These are phyloP conservation scores for Rubia balearica DNA, from an alignment of 305 asterid genomes.

Conservation along the genomic window DNA sequence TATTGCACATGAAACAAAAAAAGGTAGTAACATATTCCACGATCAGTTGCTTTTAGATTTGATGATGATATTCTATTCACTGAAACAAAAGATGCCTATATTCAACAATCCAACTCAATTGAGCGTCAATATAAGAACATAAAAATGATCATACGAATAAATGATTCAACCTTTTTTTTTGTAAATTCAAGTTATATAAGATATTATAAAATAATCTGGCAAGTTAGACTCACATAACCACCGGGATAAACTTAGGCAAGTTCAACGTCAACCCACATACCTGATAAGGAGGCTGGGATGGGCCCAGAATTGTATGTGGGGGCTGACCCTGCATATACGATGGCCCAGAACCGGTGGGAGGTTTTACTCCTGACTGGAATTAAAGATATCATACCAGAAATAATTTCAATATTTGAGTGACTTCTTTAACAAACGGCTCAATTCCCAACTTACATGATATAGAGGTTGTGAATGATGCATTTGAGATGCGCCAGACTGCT, in stretches of 20 bases:
- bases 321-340: constrained; percentile 67
- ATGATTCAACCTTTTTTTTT: neutral
- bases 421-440: neutral
- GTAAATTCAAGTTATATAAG: neutral
- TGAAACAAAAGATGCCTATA: neutral
- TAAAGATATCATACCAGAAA: constrained; percentile 12
- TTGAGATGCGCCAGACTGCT: constrained; percentile 63
- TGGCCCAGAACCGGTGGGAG: constrained; percentile 59
- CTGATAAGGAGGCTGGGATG: constrained; percentile 65
- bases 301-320: constrained; percentile 56
- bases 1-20: no score
- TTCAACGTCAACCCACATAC: constrained; percentile 28
- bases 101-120: neutral
- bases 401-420: neutral
- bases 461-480: constrained; percentile 68
- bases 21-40: neutral
- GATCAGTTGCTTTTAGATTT: neutral
- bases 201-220: neutral
- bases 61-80: neutral
- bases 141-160: neutral
- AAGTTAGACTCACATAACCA: neutral
- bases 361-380: constrained; percentile 58
- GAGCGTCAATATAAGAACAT: neutral
- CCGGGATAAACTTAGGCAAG: constrained; percentile 4
- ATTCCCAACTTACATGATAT: constrained; percentile 61